Conservation (phyloP, 345 rosid genomes). For the Syzygium aqueum region DNA sequence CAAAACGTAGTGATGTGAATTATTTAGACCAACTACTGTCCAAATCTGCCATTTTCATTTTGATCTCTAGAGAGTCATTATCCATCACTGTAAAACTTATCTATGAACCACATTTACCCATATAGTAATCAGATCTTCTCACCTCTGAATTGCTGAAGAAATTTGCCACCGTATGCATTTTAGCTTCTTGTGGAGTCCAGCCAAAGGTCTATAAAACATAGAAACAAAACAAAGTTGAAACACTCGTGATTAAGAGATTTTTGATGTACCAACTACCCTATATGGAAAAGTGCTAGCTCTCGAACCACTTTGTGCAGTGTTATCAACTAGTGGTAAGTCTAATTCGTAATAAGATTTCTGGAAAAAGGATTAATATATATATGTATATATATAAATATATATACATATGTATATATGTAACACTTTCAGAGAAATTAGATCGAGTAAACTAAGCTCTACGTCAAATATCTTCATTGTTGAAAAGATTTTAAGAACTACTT, state of each 20-base stretch:
- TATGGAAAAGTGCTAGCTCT: not conserved
- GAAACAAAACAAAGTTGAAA: constrained; percentile 4
- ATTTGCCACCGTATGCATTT: constrained; percentile 84
- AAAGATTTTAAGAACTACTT: not conserved
- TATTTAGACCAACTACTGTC: not conserved
- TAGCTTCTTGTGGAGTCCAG: constrained; percentile 92
- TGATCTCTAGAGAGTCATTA: not conserved
- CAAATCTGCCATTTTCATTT: not conserved
- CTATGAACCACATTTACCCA: not conserved
- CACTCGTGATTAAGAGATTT: not conserved
- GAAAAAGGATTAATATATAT: not conserved
- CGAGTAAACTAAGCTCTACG: not conserved
- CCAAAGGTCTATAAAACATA: constrained; percentile 62
- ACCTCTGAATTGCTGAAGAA: constrained; percentile 88
- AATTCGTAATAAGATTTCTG: not conserved
- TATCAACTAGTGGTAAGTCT: not conserved
- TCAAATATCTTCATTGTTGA: not conserved
- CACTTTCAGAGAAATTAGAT: not conserved
- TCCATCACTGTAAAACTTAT: not conserved
- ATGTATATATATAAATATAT: too few species aligned
- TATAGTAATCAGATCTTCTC: constrained; percentile 14
- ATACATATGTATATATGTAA: not conserved
- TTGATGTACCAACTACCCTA: not conserved
- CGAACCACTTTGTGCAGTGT: not conserved
- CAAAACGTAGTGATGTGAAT: not conserved